These are phyloP conservation scores for Aspergillus persii DNA, from an alignment of 2,329 filamentous ascomycete genomes.

Conservation along the genomic window DNA sequence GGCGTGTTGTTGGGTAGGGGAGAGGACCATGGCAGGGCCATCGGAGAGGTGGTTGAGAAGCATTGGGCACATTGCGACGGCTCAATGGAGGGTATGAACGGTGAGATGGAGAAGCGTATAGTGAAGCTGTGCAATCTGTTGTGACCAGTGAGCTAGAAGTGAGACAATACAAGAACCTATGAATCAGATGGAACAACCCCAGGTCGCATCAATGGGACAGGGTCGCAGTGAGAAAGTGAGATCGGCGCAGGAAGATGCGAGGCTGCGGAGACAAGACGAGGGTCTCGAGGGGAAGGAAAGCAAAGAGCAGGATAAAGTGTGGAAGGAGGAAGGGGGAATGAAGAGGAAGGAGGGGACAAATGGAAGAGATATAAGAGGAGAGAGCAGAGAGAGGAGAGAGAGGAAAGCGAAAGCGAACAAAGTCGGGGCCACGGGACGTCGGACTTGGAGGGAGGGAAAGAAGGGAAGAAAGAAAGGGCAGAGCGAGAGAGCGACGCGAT, in stretches of 20 bases:
- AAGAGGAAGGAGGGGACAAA: not conserved
- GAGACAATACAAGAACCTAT: conserved; percentile 39
- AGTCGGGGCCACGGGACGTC: conserved; percentile 6
- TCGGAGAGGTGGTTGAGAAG: conserved; percentile 38
- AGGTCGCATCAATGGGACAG: conserved; percentile 3
- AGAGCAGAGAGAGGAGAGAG: too few species aligned
- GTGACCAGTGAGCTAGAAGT: conserved; percentile 38
- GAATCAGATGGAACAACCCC: conserved; percentile 19
- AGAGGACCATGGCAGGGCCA: conserved; percentile 41
- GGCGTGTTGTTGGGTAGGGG: conserved; percentile 40
- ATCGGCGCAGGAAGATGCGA: not conserved
- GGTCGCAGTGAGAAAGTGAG: not conserved
- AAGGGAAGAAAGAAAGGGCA: too few species aligned
- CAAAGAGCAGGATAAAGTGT: conserved; percentile 15
- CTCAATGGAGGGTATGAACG: not conserved
- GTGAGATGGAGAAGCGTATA: not conserved
- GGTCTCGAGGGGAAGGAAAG: not conserved
- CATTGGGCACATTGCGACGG: conserved; percentile 36
- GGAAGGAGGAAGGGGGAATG: conserved; percentile 10
- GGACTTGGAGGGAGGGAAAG: not conserved
- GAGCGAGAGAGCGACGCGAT: too few species aligned
- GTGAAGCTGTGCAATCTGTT: conserved; percentile 29
- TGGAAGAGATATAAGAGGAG: too few species aligned
- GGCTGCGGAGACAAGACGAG: conserved; percentile 1
- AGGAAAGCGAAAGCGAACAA: too few species aligned